A percentile compares a stretch with the other conserved stretches of the same genome.
Evolutionary conservation across 2,329 filamentous ascomycete genomes (phyloP).

Genomic region (Fusarium xyrophilum): DNA sequence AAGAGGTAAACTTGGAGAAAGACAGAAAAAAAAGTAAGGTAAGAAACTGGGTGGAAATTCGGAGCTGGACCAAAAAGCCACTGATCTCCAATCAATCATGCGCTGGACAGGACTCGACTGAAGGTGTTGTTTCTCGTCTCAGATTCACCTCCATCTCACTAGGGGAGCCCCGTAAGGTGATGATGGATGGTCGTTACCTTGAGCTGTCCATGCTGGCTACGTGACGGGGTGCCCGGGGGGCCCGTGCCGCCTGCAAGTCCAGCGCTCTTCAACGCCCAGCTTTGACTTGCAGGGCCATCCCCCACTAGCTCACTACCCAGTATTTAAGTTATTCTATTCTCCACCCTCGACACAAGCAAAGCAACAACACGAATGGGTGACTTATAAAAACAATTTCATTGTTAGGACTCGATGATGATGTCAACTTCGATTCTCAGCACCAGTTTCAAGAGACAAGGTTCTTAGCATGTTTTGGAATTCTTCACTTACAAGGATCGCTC

Average conservation of each 20-base stretch:
- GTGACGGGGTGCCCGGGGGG: constrained; percentile 15
- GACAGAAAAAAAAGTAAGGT: constrained; percentile 3
- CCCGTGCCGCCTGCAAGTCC: constrained; percentile 27
- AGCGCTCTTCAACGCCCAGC: constrained; percentile 31
- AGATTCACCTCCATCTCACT: background rate
- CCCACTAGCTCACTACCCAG: constrained; percentile 24
- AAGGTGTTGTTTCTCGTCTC: constrained; percentile 31
- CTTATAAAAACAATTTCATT: constrained; percentile 2
- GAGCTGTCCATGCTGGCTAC: background rate
- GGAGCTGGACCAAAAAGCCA: constrained; percentile 22
- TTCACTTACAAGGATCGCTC: background rate
- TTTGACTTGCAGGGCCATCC: constrained; percentile 25
- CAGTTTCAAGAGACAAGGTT: background rate
- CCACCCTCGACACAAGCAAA: constrained; percentile 4
- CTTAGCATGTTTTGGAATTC: constrained; percentile 2
- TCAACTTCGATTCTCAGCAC: background rate
- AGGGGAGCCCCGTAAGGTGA: constrained; percentile 8
- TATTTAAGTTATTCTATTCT: background rate
- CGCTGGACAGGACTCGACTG: constrained; percentile 13
- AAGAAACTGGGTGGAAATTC: constrained; percentile 27
- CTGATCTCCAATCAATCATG: constrained; percentile 36
- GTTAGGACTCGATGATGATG: constrained; percentile 3
- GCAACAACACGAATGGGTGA: constrained; percentile 8
- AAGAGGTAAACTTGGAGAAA: background rate
- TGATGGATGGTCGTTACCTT: background rate